Evolutionary conservation across 2,329 filamentous ascomycete species (phyloP), one percentile per base, ranked within the genome.

Genomic region (Bipolaris zeicola): DNA sequence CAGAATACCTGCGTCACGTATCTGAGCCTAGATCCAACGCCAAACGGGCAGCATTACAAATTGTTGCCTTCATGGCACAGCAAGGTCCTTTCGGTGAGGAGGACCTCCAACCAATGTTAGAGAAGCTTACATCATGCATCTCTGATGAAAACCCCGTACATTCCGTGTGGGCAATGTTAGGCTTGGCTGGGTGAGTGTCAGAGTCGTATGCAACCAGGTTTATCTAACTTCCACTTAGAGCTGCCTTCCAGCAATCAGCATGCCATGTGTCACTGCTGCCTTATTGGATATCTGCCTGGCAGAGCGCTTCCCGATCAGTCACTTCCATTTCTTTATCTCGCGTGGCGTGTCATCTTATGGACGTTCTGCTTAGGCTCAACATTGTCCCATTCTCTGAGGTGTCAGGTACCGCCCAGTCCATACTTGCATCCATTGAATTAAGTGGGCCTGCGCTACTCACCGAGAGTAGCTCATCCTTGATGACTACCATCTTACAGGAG

Each of bases 161-260:
- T 38, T 85, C 88, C 6, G 91, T 88, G 0, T 99, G 95, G 95
- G 89, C 92, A 16, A 86, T 96, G 80, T 75, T 97, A 50, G 89
- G 88, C n/a, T 86, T 92, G 70, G 82, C 91, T 60, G 91, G 90
- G 91, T 93, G 79, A 70, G 82, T 76, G 6, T 26, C 20, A 11
- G 18, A 24, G 39, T 13, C 4, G 14, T 13, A 20, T 38, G 28
- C 37, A 24, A 55, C 13, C 41, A 7, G 46, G n/a, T 18, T 31
- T 20, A 33, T 50, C 52, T 59, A 41, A 58, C 49, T 8, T 8
- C 26, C 13, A 22, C 6, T 20, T 33, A 76, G 73, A 11, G 64
- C 71, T 45, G 71, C 73, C 6, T 69, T 73, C 26, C 73, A 76
- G 47, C 47, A 50, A 33, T 51, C 51, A 18, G 64, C 73, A 26